phyloP scores from a whole-genome alignment of 1,284 basidiomycete genomes.

The Ustilago xerochloae region DNA sequence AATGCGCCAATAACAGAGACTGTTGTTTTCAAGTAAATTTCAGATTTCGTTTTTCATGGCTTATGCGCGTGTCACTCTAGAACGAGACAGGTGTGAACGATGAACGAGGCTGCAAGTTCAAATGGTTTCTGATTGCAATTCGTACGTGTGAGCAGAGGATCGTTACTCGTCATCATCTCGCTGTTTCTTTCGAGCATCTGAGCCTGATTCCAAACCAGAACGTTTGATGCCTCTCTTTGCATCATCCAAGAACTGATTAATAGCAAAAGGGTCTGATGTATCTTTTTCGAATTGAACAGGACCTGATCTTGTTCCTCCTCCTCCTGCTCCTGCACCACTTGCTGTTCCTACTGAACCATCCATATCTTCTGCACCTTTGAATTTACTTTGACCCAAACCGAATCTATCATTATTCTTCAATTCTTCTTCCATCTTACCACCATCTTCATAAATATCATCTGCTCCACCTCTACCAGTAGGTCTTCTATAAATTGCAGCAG shows the following conservation, averaged over 20 bases:
- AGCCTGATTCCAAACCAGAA: conserved; percentile 21
- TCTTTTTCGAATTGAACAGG: conserved; percentile 99
- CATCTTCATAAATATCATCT: conserved; percentile 76
- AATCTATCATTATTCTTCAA: conserved; percentile 95
- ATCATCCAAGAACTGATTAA: conserved; percentile 96
- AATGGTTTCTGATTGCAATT: background rate
- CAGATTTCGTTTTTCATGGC: background rate
- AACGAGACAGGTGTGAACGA: too few species aligned
- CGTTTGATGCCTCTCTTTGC: conserved; percentile 90
- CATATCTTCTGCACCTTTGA: conserved; percentile 85
- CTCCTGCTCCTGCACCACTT: background rate
- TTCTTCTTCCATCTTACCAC: conserved; percentile 89
- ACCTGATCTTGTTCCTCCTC: conserved; percentile 66
- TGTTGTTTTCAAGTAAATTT: conserved; percentile 13
- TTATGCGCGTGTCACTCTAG: background rate
- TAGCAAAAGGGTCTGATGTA: conserved; percentile 92
- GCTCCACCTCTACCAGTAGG: conserved; percentile 74
- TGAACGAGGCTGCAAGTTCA: too few species aligned
- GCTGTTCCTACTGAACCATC: conserved; percentile 71
- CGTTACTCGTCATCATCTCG: conserved; percentile 6
- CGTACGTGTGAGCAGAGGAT: too few species aligned
- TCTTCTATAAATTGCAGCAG: conserved; percentile 96
- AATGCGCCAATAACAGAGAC: background rate
- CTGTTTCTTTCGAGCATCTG: conserved; percentile 17
- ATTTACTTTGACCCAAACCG: conserved; percentile 80